A percentile compares a stretch with the other conserved stretches of the same genome.
Evolutionary conservation across 2,329 filamentous ascomycete genomes (phyloP).

Genomic region (Botrytis byssoidea): DNA sequence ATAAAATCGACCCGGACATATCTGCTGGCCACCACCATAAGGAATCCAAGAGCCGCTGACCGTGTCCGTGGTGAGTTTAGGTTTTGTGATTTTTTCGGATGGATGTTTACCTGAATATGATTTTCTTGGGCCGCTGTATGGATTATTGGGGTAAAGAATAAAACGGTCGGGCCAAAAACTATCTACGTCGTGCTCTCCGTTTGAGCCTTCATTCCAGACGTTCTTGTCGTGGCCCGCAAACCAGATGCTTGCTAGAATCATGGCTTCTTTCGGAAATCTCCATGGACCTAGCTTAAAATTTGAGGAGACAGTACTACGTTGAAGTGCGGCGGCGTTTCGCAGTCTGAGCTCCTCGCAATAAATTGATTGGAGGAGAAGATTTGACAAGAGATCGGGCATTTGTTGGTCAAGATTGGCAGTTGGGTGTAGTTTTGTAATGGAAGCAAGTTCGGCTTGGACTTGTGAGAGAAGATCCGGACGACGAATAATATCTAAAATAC

Average conservation of each 20-base stretch:
- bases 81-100: slow-evolving; percentile 21
- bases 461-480: slow-evolving; percentile 28
- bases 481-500: slow-evolving; percentile 31
- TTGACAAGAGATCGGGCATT: slow-evolving; percentile 27
- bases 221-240: slow-evolving; percentile 25
- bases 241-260: slow-evolving; percentile 35
- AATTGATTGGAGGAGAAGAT: slow-evolving; percentile 40
- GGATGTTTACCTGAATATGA: background rate
- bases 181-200: slow-evolving; percentile 35
- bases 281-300: slow-evolving; percentile 36
- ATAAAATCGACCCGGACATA: slow-evolving; percentile 42
- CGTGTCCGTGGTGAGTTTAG: slow-evolving; percentile 33
- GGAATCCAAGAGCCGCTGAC: slow-evolving; percentile 40
- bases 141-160: slow-evolving; percentile 37
- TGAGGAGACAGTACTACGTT: slow-evolving; percentile 25
- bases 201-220: slow-evolving; percentile 38
- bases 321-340: slow-evolving; percentile 25
- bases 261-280: slow-evolving; percentile 33
- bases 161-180: slow-evolving; percentile 42
- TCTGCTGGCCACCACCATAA: slow-evolving; percentile 39
- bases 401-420: background rate
- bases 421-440: slow-evolving; percentile 11
- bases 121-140: slow-evolving; percentile 34
- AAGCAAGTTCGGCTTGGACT: slow-evolving; percentile 30
- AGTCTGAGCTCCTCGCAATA: slow-evolving; percentile 42